Base-by-base conservation (phyloP, 2,329 filamentous ascomycete genomes). In the Zarea fungicola region DNA sequence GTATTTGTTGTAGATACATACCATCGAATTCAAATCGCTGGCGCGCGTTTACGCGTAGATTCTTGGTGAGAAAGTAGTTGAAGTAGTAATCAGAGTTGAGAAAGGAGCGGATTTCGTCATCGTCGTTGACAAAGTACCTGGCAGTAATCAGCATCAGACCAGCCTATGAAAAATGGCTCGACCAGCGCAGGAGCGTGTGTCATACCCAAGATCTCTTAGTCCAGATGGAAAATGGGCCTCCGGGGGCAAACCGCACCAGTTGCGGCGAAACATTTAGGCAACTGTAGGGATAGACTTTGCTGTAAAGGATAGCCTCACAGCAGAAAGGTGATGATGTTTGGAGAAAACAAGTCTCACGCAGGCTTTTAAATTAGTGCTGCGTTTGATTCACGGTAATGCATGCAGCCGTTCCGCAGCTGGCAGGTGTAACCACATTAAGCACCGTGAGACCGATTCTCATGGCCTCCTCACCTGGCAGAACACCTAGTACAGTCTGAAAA, bases 101-200 rank as follows among this genome's bases (percentile, higher is more conserved):
- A 48, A 87, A 84, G 52, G 75, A 83, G 41, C 87, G 83, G 53
- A 96, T 78, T 59, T 92, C 81, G 56, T 92, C 88, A 0, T 82
- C 66, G 0, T 83, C 75, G 56, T 88, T 90, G 67, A 95, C 67
- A 62, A 88, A 91, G 67, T 90, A 95, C 36, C 89, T 91, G 52
- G 8, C 5, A n/a, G 19, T 14, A 9, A n/a, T 25, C 39, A 26
- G 29, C n/a, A n/a, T n/a, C n/a, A n/a, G n/a, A n/a, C n/a, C n/a
- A n/a, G n/a, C n/a, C n/a, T n/a, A n/a, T n/a, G n/a, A n/a, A n/a
- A n/a, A n/a, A n/a, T n/a, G n/a, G n/a, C 2, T 11, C 29, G 4
- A 60, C 74, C 58, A 6, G 14, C 4, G n/a, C 21, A 70, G 10
- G 18, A 6, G 21, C 11, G 14, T 18, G 7, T 34, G 6, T 19